Conservation (phyloP, 1,139 yeast genomes). For the Lodderomyces margitis region DNA sequence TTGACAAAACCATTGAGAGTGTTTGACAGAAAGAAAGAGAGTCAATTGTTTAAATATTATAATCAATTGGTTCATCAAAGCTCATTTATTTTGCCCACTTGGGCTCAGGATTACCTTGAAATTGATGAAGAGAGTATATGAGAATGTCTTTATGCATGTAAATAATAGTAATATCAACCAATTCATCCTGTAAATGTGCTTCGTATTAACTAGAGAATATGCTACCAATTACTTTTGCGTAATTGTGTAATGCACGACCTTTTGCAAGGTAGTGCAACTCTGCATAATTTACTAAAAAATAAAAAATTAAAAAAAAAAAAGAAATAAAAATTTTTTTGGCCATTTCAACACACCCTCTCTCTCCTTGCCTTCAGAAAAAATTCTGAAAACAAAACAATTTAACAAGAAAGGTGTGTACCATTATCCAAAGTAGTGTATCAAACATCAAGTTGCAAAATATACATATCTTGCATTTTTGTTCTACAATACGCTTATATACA, state of each 20-base stretch:
- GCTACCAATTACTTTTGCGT: no score
- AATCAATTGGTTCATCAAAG: conserved; percentile 70
- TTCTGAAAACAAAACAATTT: not conserved
- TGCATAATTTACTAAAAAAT: not conserved
- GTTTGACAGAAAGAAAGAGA: conserved; percentile 45
- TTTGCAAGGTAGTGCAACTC: not conserved
- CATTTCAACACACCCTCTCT: conserved; percentile 5
- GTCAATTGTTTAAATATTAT: conserved; percentile 64
- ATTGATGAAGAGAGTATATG: not conserved
- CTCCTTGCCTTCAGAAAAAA: not conserved
- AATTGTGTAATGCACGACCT: no score
- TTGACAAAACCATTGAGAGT: conserved; percentile 57
- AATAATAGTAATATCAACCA: no score
- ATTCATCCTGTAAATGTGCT: no score
- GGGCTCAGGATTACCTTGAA: conserved; percentile 54
- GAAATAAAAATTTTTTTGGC: conserved; percentile 4
- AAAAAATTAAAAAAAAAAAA: not conserved
- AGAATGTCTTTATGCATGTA: not conserved
- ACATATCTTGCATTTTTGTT: not conserved
- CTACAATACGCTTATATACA: not conserved
- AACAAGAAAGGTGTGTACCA: conserved; percentile 10
- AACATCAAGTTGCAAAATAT: conserved; percentile 13
- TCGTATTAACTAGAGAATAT: no score
- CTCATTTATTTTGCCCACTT: conserved; percentile 81
- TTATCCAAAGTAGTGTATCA: conserved; percentile 13